Evolutionary conservation across 805 yeast species (phyloP).

Genomic region (Kregervanrija delftensis): DNA sequence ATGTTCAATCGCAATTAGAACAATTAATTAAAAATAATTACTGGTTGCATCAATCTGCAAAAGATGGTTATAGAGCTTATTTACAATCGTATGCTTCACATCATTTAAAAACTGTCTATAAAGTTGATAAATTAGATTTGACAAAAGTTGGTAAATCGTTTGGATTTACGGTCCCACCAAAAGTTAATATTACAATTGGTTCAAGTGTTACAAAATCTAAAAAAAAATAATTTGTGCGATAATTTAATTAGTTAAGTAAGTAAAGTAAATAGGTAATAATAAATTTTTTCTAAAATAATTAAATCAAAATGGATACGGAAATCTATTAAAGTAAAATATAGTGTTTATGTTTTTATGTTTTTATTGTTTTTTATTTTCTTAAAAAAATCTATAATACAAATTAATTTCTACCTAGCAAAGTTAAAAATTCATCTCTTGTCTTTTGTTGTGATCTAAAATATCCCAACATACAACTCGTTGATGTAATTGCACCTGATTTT

Average conservation of each 20-base stretch:
- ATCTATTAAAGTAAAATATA: too few relatives aligned
- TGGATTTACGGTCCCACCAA: constrained; percentile 94
- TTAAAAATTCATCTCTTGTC: constrained; percentile 93
- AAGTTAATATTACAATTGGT: constrained; percentile 93
- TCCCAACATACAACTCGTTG: constrained; percentile 96
- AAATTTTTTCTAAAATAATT: neutral
- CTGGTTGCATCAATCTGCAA: constrained; percentile 91
- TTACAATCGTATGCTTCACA: constrained; percentile 97
- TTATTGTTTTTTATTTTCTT: neutral
- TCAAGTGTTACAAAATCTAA: constrained; percentile 47
- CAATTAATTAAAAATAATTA: constrained; percentile 87
- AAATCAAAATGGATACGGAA: too few relatives aligned
- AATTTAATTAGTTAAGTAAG: neutral
- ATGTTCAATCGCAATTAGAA: constrained; percentile 89
- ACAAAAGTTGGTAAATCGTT: constrained; percentile 93
- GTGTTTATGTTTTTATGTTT: neutral
- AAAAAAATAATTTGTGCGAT: constrained; percentile 1
- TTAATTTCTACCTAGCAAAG: constrained; percentile 60
- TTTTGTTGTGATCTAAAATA: constrained; percentile 89
- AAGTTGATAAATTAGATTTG: constrained; percentile 89
- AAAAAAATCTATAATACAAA: neutral
- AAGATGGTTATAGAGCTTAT: constrained; percentile 95
- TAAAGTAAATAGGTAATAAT: neutral
- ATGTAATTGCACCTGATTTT: constrained; percentile 87
- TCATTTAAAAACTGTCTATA: constrained; percentile 92